These are phyloP conservation scores for Globisporangium parvum DNA, from an alignment of 352 stramenopile genomes.

Conservation along the genomic window DNA sequence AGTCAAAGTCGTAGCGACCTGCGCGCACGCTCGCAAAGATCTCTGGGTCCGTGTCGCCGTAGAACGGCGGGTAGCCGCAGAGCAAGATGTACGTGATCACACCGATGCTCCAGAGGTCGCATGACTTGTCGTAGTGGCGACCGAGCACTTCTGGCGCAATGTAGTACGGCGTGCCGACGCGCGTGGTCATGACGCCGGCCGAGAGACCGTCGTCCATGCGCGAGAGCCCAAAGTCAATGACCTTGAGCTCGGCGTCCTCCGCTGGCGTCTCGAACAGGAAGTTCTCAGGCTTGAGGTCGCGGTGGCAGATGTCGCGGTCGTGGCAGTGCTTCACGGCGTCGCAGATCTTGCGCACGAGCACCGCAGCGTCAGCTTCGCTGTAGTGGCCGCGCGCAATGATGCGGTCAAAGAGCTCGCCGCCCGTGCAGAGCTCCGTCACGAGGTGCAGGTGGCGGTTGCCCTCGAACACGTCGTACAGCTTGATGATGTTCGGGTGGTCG, in stretches of 20 bases:
- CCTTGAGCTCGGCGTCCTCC: slow-evolving; percentile 93
- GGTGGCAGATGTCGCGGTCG: slow-evolving; percentile 95
- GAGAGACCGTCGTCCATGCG: slow-evolving; percentile 85
- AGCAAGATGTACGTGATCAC: slow-evolving; percentile 95
- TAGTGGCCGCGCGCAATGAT: slow-evolving; percentile 92
- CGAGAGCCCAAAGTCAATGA: slow-evolving; percentile 98
- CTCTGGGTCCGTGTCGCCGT: slow-evolving; percentile 90
- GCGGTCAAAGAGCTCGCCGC: slow-evolving; percentile 94
- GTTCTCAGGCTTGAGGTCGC: slow-evolving; percentile 98
- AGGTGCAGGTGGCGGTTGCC: slow-evolving; percentile 96
- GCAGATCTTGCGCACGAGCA: slow-evolving; percentile 95
- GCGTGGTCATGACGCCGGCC: slow-evolving; percentile 90
- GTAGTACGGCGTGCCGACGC: slow-evolving; percentile 95
- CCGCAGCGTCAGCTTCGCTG: slow-evolving; percentile 94
- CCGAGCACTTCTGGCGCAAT: slow-evolving; percentile 93
- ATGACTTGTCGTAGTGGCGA: slow-evolving; percentile 94
- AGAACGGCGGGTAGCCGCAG: slow-evolving; percentile 96
- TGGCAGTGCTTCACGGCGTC: slow-evolving; percentile 97
- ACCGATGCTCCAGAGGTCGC: slow-evolving; percentile 95
- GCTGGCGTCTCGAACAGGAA: slow-evolving; percentile 92
- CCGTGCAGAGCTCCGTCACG: slow-evolving; percentile 97
- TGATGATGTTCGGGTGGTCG: slow-evolving; percentile 98
- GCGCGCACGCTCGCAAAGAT: slow-evolving; percentile 83
- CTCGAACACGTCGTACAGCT: slow-evolving; percentile 97
- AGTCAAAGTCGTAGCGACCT: slow-evolving; percentile 82